Conservation (phyloP, 164 flowering plant species). For the Pachysandra terminalis region DNA sequence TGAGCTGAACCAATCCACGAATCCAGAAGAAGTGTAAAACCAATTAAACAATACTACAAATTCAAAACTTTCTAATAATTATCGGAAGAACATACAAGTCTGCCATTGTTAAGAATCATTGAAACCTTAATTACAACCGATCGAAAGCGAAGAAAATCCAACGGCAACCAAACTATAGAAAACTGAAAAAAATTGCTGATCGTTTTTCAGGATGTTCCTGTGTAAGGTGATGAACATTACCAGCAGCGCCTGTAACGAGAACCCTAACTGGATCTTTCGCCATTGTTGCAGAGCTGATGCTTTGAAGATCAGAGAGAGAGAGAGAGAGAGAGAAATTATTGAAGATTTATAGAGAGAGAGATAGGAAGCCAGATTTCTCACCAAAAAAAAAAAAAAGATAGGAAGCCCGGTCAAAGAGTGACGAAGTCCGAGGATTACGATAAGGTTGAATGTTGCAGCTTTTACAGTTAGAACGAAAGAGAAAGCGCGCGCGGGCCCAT, state of each 20-base stretch:
- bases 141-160: background rate
- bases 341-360: no score
- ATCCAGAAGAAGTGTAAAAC: background rate
- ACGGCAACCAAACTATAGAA: background rate
- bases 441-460: background rate
- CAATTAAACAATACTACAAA: background rate
- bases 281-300: constrained; percentile 11
- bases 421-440: background rate
- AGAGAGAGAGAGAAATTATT: background rate
- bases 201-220: no score
- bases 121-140: background rate
- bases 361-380: background rate
- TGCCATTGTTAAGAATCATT: background rate
- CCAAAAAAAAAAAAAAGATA: background rate
- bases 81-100: background rate
- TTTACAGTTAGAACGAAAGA: background rate
- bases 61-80: no score
- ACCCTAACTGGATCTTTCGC: constrained; percentile 21
- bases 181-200: no score
- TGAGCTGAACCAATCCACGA: background rate
- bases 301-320: background rate
- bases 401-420: background rate
- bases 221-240: constrained; percentile 3
- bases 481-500: no score
- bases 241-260: constrained; percentile 39